Evolutionary conservation across 1,284 basidiomycete genomes (phyloP).

Genomic region (Marasmius oreades): DNA sequence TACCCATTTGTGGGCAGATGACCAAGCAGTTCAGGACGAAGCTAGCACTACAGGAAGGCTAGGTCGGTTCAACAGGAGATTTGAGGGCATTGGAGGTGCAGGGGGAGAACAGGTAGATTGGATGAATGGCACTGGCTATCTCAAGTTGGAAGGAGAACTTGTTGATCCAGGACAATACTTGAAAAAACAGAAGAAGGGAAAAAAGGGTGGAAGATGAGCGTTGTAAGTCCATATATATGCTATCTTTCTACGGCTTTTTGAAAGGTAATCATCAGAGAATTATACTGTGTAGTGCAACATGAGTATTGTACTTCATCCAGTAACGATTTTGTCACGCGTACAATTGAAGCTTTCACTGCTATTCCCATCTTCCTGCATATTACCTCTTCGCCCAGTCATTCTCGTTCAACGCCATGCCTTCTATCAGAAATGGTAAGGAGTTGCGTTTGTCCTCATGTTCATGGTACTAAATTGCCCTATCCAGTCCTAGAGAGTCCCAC

Average conservation of each 20-base stretch:
- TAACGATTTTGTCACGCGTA: background rate
- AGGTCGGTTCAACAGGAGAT: constrained; percentile 76
- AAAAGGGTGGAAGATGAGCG: constrained; percentile 10
- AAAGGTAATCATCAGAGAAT: too few relatives aligned
- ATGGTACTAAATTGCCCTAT: too few relatives aligned
- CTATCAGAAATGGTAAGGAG: background rate
- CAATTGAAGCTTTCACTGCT: background rate
- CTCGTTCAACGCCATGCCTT: background rate
- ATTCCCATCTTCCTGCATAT: background rate
- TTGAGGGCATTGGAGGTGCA: constrained; percentile 55
- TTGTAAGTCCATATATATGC: background rate
- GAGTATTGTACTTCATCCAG: background rate
- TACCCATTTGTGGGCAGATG: constrained; percentile 55
- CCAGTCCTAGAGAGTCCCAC: background rate
- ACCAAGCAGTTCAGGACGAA: constrained; percentile 63
- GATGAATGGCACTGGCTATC: constrained; percentile 35
- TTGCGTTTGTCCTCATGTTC: background rate
- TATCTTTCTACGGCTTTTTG: background rate
- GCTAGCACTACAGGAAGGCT: constrained; percentile 71
- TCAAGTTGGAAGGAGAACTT: constrained; percentile 18
- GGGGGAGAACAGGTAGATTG: constrained; percentile 39
- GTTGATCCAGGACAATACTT: constrained; percentile 16
- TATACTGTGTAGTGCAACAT: too few relatives aligned
- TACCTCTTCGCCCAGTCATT: background rate
- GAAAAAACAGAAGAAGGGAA: constrained; percentile 13